Evolutionary conservation across 148 eudicot genomes (phyloP).

Genomic region (Silene latifolia): DNA sequence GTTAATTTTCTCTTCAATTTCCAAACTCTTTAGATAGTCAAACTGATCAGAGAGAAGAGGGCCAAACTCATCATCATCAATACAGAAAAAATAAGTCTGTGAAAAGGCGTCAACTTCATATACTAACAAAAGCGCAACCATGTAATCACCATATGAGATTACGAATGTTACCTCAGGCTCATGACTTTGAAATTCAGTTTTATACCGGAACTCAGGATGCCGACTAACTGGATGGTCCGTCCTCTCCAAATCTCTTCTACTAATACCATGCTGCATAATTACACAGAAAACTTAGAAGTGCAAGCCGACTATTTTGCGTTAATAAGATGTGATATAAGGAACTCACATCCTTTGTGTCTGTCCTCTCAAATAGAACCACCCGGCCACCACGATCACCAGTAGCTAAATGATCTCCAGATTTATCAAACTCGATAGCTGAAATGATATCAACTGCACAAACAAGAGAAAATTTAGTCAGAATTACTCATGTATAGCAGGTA

Average conservation of each 20-base stretch:
- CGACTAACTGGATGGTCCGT: conserved; percentile 54
- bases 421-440: conserved; percentile 77
- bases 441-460: conserved; percentile 58
- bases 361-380: conserved; percentile 71
- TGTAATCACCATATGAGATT: not conserved
- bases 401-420: conserved; percentile 71
- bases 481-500: not conserved
- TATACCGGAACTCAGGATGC: conserved; percentile 96
- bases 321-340: conserved; percentile 13
- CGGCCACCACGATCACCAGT: conserved; percentile 84
- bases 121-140: conserved; percentile 9
- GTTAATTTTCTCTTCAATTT: conserved; percentile 99
- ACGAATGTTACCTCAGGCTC: conserved; percentile 79
- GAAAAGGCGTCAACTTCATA: not conserved
- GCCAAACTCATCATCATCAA: conserved; percentile 14
- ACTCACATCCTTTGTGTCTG: conserved; percentile 66
- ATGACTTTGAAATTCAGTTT: conserved; percentile 98
- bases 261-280: conserved; percentile 44
- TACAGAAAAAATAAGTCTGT: not conserved
- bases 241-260: conserved; percentile 78
- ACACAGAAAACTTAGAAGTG: conserved; percentile 13
- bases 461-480: not conserved
- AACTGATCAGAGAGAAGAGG: conserved; percentile 50
- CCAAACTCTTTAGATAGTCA: conserved; percentile 98
- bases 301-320: not conserved